Evolutionary conservation across 1,139 yeast genomes (phyloP), one percentile per base, ranked within the genome.

Genomic region (Yamadazyma atlantica): DNA sequence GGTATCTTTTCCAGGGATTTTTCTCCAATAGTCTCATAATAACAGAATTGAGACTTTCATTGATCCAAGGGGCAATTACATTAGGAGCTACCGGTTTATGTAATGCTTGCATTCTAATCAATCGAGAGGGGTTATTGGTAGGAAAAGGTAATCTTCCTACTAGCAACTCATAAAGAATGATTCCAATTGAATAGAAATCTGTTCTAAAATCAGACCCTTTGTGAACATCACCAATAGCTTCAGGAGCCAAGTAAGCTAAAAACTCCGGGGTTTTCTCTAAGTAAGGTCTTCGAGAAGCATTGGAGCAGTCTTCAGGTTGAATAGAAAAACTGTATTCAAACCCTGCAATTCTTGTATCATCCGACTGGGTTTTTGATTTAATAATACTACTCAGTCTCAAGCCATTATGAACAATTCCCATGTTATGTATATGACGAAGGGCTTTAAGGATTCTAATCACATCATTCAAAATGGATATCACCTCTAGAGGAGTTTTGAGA

Each of bases 231-330:
- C 76, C 72, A 13, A 77, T 64, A 3, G 69, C 61, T 49, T 77
- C 82, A 1, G 82, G 82, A 0, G 81, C 69, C 46, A 75, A 67
- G 44, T 69, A 77, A 0, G 78, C 78, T 28, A 75, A 51, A 44
- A 67, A 60, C 25, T 66, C 71, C 1, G 65, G 59, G 7, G 73
- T 53, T 13, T 54, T 51, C 12, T 46, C 44, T 28, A 60, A 47
- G 37, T 64, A 63, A 10, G 55, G 51, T 24, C 56, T 54, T 25
- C 74, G 45, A 38, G 55, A 65, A 19, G 63, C 60, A 33, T 57
- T 54, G 11, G 66, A 54, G 24, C 75, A 60, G 41, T 69, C 73
- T 44, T 77, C 82, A 0, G 66, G 62, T 30, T 58, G 58, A n/a
- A 66, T 53, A 2, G 73, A 51, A 45, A 75, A 76, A 22, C 70